phyloP scores from a whole-genome alignment of 1,284 basidiomycete genomes.

The Lentinula novae-zelandiae region DNA sequence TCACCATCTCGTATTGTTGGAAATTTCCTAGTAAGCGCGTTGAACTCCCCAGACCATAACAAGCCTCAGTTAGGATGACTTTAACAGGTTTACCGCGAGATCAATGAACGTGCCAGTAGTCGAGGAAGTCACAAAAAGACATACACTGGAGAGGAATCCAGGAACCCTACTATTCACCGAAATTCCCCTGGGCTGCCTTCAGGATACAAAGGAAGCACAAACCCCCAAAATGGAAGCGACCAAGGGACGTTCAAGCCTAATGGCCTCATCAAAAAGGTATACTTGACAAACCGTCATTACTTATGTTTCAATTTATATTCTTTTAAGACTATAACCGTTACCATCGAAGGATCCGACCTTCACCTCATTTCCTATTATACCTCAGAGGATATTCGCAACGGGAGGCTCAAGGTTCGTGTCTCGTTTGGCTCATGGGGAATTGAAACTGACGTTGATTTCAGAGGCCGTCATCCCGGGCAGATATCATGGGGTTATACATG shows the following conservation, averaged over 20 bases:
- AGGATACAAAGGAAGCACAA: constrained; percentile 12
- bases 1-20: constrained; percentile 78
- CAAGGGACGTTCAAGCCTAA: constrained; percentile 66
- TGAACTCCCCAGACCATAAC: not conserved
- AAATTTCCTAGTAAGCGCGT: constrained; percentile 66
- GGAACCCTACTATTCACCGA: constrained; percentile 28
- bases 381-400: constrained; percentile 67
- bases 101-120: constrained; percentile 56
- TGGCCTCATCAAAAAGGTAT: constrained; percentile 71
- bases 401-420: constrained; percentile 46
- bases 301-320: not conserved
- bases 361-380: constrained; percentile 82
- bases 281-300: constrained; percentile 7
- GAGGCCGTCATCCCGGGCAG: constrained; percentile 56
- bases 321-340: constrained; percentile 73
- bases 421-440: not conserved
- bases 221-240: constrained; percentile 28
- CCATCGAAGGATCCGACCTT: constrained; percentile 70
- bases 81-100: constrained; percentile 68
- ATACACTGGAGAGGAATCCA: constrained; percentile 39
- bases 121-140: constrained; percentile 44
- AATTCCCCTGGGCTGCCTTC: constrained; percentile 24
- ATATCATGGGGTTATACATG: constrained; percentile 65
- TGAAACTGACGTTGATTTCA: constrained; percentile 23
- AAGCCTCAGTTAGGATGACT: not conserved